Evolutionary conservation across 192 early-diverging fungal genomes (phyloP).

Genomic region (Coemansia sp.): DNA sequence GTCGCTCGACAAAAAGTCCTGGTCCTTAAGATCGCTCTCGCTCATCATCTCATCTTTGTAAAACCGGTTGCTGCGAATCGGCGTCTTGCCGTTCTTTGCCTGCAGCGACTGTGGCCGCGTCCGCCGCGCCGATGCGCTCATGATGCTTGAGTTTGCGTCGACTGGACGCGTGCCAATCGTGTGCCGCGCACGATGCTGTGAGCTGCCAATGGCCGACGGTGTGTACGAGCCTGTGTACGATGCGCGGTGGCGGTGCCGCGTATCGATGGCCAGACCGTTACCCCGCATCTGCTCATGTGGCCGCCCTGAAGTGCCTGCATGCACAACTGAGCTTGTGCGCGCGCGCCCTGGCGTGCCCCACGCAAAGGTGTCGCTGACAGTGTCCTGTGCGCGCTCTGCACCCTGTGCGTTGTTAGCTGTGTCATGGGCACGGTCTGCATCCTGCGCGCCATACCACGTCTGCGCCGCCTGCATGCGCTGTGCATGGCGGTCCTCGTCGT

Average conservation of each 20-base stretch:
- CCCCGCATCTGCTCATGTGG: constrained; percentile 16
- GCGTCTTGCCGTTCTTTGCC: constrained; percentile 25
- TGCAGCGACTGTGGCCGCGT: constrained; percentile 16
- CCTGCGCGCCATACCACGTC: constrained; percentile 17
- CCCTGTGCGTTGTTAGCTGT: background rate
- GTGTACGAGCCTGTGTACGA: constrained; percentile 37
- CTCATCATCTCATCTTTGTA: constrained; percentile 44
- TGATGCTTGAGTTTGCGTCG: constrained; percentile 36
- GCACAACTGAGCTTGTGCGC: constrained; percentile 40
- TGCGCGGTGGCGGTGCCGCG: constrained; percentile 24
- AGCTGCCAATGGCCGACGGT: constrained; percentile 32
- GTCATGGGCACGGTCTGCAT: background rate
- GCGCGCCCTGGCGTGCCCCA: constrained; percentile 36
- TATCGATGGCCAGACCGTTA: constrained; percentile 24
- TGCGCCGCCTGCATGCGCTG: constrained; percentile 13
- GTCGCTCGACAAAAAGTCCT: constrained; percentile 52
- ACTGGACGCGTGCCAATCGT: constrained; percentile 2
- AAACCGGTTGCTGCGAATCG: constrained; percentile 50
- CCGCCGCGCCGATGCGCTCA: constrained; percentile 29
- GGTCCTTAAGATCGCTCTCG: constrained; percentile 41
- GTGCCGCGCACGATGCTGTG: constrained; percentile 12
- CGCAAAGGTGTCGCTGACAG: constrained; percentile 38
- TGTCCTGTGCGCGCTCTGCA: constrained; percentile 3
- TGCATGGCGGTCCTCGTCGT: constrained; percentile 6
- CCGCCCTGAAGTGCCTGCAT: constrained; percentile 1